phyloP scores from a whole-genome alignment of 2,329 filamentous ascomycete genomes.

The Fusarium sp. region DNA sequence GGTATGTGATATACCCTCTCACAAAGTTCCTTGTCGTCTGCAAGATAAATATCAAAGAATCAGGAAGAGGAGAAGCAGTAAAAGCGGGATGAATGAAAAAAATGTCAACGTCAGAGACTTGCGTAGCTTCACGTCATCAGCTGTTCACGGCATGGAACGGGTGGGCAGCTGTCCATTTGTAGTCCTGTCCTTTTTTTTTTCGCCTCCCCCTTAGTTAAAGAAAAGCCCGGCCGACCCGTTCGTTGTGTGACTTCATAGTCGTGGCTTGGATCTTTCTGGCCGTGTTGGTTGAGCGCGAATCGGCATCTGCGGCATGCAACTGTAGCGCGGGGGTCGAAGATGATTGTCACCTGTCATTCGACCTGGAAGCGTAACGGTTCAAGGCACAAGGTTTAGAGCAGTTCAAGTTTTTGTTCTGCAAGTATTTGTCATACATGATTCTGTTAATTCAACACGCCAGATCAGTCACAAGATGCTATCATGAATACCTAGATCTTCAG shows the following conservation, averaged over 20 bases:
- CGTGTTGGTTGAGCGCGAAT: slow-evolving; percentile 17
- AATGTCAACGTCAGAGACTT: slow-evolving; percentile 26
- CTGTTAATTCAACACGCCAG: not conserved
- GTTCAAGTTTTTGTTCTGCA: not conserved
- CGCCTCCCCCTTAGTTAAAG: slow-evolving; percentile 12
- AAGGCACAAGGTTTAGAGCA: not conserved
- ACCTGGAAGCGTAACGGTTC: not conserved
- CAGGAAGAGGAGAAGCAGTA: not conserved
- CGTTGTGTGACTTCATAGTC: slow-evolving; percentile 38
- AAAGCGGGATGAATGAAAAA: slow-evolving; percentile 3
- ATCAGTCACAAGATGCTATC: not conserved
- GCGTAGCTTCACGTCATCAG: slow-evolving; percentile 29
- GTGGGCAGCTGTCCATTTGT: slow-evolving; percentile 24
- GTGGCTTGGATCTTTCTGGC: slow-evolving; percentile 35
- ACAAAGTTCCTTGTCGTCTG: not conserved
- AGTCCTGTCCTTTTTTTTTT: slow-evolving; percentile 15
- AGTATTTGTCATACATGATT: not conserved
- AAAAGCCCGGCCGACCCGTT: slow-evolving; percentile 12
- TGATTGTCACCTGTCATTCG: slow-evolving; percentile 2
- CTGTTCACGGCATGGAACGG: not conserved
- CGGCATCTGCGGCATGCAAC: slow-evolving; percentile 2
- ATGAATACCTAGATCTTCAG: not conserved
- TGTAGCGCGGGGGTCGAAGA: not conserved
- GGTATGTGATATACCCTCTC: not conserved
- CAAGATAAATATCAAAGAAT: not conserved